Conservation (phyloP, 441 rosid genomes). For the Erodium trifolium region DNA sequence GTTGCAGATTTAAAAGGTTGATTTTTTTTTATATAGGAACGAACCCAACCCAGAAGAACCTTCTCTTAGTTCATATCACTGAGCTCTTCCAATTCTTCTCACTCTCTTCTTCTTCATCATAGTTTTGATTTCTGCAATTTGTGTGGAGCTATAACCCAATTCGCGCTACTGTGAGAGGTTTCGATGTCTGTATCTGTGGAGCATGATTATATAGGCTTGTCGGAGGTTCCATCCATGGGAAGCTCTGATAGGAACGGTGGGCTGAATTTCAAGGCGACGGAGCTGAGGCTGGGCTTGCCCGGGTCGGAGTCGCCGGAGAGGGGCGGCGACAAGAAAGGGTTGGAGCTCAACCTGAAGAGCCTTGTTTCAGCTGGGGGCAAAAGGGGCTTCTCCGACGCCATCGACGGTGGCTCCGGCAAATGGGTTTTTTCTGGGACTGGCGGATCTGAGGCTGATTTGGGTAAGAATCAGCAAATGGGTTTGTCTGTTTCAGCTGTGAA, state of each 20-base stretch:
- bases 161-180: too few relatives aligned
- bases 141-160: neutral
- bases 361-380: constrained; percentile 40
- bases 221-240: too few relatives aligned
- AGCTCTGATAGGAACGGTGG: too few relatives aligned
- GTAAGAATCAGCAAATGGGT: neutral
- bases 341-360: constrained; percentile 17
- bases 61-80: too few relatives aligned
- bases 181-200: neutral
- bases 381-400: constrained; percentile 52
- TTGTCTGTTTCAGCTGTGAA: constrained; percentile 9
- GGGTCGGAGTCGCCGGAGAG: constrained; percentile 28
- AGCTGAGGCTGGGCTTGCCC: constrained; percentile 60
- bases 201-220: neutral
- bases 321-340: too few relatives aligned
- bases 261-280: constrained; percentile 37
- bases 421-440: constrained; percentile 35
- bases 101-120: neutral
- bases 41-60: neutral
- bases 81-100: too few relatives aligned
- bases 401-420: constrained; percentile 33
- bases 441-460: neutral
- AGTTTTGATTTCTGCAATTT: neutral
- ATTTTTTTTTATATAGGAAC: neutral
- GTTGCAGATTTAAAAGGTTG: neutral